Percentiles rank a stretch among this genome's conserved stretches.
Evolutionary conservation across 140 eudicot genomes (phyloP).

Genomic region (Ambrosia hybrid): DNA sequence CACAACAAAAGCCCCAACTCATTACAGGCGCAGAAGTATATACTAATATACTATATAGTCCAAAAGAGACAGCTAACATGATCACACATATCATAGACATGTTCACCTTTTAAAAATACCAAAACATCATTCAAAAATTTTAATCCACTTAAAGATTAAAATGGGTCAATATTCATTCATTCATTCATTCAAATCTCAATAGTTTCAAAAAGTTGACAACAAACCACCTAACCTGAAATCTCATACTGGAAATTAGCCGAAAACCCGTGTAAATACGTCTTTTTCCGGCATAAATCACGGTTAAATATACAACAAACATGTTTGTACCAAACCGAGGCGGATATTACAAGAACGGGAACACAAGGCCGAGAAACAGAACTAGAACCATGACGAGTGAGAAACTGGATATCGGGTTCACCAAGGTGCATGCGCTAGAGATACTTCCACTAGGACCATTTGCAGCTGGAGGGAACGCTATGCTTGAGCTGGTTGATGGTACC

Average conservation of each 20-base stretch:
- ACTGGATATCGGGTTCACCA: slow-evolving; percentile 37
- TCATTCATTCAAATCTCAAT: slow-evolving; percentile 23
- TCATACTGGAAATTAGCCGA: slow-evolving; percentile 25
- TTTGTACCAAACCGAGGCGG: not conserved
- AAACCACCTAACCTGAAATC: slow-evolving; percentile 29
- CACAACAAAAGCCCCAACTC: no score
- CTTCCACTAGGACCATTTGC: slow-evolving; percentile 68
- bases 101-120: slow-evolving; percentile 2
- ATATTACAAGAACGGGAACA: slow-evolving; percentile 43
- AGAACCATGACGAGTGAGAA: slow-evolving; percentile 35
- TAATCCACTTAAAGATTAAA: not conserved
- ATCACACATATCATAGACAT: not conserved
- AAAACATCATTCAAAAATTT: slow-evolving; percentile 2
- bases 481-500: slow-evolving; percentile 60
- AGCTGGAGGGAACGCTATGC: slow-evolving; percentile 57
- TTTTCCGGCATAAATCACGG: slow-evolving; percentile 28
- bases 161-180: slow-evolving; percentile 18
- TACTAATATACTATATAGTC: not conserved
- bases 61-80: slow-evolving; percentile 20
- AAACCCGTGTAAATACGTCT: slow-evolving; percentile 22
- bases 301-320: slow-evolving; percentile 40
- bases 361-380: slow-evolving; percentile 36
- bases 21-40: not conserved
- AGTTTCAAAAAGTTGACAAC: slow-evolving; percentile 30
- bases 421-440: slow-evolving; percentile 41